Evolutionary conservation across 2,329 filamentous ascomycete species (phyloP).

Genomic region (Thermothelomyces thermophilus): DNA sequence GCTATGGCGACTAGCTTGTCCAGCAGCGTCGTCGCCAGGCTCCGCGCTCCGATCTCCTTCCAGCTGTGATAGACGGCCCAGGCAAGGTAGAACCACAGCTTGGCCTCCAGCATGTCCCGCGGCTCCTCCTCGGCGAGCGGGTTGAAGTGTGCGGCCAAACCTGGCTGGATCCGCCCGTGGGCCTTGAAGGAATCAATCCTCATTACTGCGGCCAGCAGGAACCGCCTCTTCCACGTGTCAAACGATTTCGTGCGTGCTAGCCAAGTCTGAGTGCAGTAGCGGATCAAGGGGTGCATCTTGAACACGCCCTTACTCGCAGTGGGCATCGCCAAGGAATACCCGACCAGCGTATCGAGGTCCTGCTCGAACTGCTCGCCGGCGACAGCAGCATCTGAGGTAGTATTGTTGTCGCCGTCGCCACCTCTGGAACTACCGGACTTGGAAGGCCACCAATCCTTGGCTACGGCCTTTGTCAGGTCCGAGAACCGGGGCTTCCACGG

Average conservation of each 20-base stretch:
- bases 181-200: background rate
- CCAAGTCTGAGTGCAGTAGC: slow-evolving; percentile 4
- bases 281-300: slow-evolving; percentile 38
- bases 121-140: background rate
- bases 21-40: background rate
- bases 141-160: background rate
- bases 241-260: background rate
- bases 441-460: background rate
- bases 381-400: background rate
- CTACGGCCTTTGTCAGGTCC: too few relatives aligned
- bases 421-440: background rate
- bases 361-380: slow-evolving; percentile 23
- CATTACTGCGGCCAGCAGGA: background rate
- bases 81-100: background rate
- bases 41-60: background rate
- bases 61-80: background rate
- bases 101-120: background rate
- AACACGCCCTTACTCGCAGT: slow-evolving; percentile 24
- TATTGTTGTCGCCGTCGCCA: background rate
- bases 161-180: background rate
- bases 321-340: slow-evolving; percentile 32
- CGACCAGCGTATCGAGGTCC: slow-evolving; percentile 30
- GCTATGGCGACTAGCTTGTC: background rate
- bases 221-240: background rate
- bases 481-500: background rate